Evolutionary conservation across 140 eudicot species (phyloP), one percentile per base, ranked within the genome.

Genomic region (Cichorium intybus): DNA sequence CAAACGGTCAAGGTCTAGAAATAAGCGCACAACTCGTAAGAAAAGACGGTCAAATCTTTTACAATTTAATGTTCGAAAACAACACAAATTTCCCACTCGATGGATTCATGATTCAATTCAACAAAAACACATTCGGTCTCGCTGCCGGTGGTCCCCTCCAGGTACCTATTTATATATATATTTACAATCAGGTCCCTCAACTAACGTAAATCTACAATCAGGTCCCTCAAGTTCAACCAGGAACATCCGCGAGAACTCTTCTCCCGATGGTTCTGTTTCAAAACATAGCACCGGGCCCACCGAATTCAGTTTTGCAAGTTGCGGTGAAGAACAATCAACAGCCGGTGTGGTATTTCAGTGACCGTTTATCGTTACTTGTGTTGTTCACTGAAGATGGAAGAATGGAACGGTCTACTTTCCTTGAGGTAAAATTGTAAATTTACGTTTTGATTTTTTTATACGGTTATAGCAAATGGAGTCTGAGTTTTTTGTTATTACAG

Each of bases 51-150:
- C 93, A 93, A 61, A 68, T 89, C 70, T 93, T 76, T 22, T 93
- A 93, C 84, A 88, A 90, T 80, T 67, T 93, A 78, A 67, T 76
- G 66, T 84, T 93, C 46, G 94, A 93, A 72, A 93, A 93, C 82
- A 88, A 85, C 65, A 64, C 97, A 26, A 79, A 77, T 48, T 27
- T 60, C 34, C 82, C 87, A 24, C 84, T 93, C 49, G 99, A 93
- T 63, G 97, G 99, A 26, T 88, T 93, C 64, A 85, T 88, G 99
- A 93, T 93, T 53, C 99, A 93, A 75, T 93, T 93, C 77, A 93
- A 93, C 76, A 88, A 88, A 76, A 93, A 93, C 63, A 85, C 97
- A 18, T 85, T 93, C 69, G 99, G 99, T 41, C 93, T 88, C 55
- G 99, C 95, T 21, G 86, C 99, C 54, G 88, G 71, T 73, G 99